A percentile compares a stretch with the other conserved stretches of the same genome.
These are phyloP conservation scores for Metarhizium rileyi DNA, from an alignment of 2,329 filamentous ascomycete genomes.

Conservation along the genomic window DNA sequence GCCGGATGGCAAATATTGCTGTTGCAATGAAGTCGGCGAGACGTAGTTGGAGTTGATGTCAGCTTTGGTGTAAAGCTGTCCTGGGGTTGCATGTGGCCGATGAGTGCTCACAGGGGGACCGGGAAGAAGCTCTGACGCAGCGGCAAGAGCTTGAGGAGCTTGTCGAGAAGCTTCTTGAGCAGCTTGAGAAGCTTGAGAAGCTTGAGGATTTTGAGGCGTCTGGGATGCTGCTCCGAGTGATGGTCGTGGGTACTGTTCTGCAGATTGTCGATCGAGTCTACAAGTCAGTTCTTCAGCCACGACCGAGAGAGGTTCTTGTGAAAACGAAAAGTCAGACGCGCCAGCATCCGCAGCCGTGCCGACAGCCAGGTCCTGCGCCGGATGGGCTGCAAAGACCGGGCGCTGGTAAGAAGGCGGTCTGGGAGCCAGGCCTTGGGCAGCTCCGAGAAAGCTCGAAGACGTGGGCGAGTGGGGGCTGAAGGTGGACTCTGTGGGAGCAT, in stretches of 20 bases:
- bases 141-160: constrained; percentile 30
- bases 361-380: background rate
- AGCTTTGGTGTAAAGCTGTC: constrained; percentile 15
- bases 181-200: background rate
- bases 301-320: constrained; percentile 28
- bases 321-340: background rate
- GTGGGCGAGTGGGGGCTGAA: constrained; percentile 48
- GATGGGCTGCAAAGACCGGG: constrained; percentile 9
- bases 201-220: too few relatives aligned
- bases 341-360: background rate
- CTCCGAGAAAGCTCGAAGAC: constrained; percentile 37
- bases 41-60: constrained; percentile 7
- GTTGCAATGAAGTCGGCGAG: constrained; percentile 2
- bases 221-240: constrained; percentile 7
- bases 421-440: constrained; percentile 43
- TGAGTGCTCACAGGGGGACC: constrained; percentile 49
- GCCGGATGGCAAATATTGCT: background rate
- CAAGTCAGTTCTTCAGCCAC: constrained; percentile 10
- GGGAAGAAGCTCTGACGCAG: constrained; percentile 51
- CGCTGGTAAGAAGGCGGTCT: constrained; percentile 49
- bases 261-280: constrained; percentile 10
- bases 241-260: constrained; percentile 27
- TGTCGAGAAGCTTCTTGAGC: background rate
- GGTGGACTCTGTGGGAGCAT: constrained; percentile 47
- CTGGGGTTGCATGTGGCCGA: constrained; percentile 29